Conservation (phyloP, 148 eudicot genomes). For the Fagopyrum homotropicum region DNA sequence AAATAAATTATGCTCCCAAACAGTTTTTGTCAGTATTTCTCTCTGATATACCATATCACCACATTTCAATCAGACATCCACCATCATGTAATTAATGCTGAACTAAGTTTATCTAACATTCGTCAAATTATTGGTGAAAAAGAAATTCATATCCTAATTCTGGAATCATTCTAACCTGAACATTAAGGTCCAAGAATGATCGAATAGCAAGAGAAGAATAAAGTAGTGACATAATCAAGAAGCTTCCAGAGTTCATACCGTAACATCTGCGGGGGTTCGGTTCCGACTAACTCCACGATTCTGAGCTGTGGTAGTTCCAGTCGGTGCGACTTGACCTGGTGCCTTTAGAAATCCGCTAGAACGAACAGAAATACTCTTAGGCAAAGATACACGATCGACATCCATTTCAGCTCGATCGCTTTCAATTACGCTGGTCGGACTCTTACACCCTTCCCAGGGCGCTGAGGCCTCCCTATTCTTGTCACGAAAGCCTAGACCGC, state of each 20-base stretch:
- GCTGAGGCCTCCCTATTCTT: background rate
- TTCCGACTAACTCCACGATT: conserved; percentile 18
- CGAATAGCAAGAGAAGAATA: background rate
- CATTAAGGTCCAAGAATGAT: background rate
- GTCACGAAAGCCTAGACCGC: conserved; percentile 17
- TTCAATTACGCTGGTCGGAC: conserved; percentile 36
- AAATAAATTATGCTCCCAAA: background rate
- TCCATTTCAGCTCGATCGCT: conserved; percentile 21
- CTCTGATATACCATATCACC: background rate
- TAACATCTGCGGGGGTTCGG: conserved; percentile 21
- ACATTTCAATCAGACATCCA: background rate
- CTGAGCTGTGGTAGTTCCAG: conserved; percentile 22
- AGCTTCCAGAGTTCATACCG: conserved; percentile 17
- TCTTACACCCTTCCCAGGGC: conserved; percentile 16
- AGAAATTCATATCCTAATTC: background rate
- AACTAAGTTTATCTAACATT: background rate
- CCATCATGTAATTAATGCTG: background rate
- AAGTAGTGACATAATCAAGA: background rate
- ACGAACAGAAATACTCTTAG: conserved; percentile 72
- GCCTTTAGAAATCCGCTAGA: conserved; percentile 50
- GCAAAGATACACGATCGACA: conserved; percentile 35
- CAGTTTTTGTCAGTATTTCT: background rate
- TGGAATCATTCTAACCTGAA: background rate
- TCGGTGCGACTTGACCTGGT: conserved; percentile 7
- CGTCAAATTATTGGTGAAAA: background rate